Base-by-base conservation (phyloP, 306 rosid genomes). In the Carpinus fangiana region DNA sequence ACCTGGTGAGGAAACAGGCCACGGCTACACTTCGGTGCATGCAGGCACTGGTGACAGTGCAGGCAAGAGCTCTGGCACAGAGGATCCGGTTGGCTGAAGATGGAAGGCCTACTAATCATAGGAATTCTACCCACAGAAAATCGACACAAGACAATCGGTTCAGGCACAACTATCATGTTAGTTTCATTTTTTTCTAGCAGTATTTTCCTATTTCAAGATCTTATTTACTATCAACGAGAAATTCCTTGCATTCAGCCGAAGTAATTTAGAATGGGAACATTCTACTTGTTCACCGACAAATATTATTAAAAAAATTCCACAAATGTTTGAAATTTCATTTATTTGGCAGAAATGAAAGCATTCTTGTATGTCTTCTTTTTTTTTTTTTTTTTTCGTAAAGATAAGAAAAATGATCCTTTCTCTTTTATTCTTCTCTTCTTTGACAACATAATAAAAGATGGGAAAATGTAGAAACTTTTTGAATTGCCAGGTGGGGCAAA, bases 1-100 rank as follows among this genome's bases (percentile, higher is more conserved):
- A 92, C 79, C 83, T 92, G 65, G 95, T 94, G 86, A 92, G 97
- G 73, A 91, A 87, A 75, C 96, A 90, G 23, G 97, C 97, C 59
- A 90, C 88, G 12, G 92, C 84, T 57, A 90, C 97, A 18, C 79
- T 92, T 16, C 81, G 95, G 73, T 88, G 93, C 78, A 92, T 94
- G 97, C 98, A 92, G 85, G 97, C 97, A 69, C 83, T 94, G 90
- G 87, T 94, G 76, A 92, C 92, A 26, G 97, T 89, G 23, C 98
- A 94, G 79, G 93, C 93, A 4, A 87, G 99, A 84, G 99, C 98
- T 78, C 88, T 91, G 36, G 92, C 93, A 51, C 96, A 89, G 79
- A 85, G 98, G 87, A 85, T 93, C 73, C 90, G 74, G 75, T 84
- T 55, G 67, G 84, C 2, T 11, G 89, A 88, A 45, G 95, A 91